A percentile compares a stretch with the other conserved stretches of the same genome.
phyloP scores from a whole-genome alignment of 2,329 filamentous ascomycete genomes.

The Boeremia lycopersici region DNA sequence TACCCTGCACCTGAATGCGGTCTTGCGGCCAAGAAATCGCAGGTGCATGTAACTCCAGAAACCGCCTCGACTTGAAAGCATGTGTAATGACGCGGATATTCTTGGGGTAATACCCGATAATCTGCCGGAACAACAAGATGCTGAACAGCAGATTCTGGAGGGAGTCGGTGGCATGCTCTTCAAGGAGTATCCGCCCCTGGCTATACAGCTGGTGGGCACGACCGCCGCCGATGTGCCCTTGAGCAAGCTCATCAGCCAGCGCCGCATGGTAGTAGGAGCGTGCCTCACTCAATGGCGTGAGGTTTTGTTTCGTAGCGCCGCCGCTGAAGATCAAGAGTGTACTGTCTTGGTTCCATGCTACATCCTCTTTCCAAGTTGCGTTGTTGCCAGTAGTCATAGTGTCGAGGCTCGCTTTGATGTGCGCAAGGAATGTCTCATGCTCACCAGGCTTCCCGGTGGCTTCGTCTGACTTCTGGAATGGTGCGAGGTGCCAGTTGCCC shows the following conservation, averaged over 20 bases:
- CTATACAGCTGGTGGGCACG: slow-evolving; percentile 39
- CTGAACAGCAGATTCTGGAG: slow-evolving; percentile 85
- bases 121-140: slow-evolving; percentile 60
- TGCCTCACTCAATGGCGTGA: slow-evolving; percentile 43
- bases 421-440: slow-evolving; percentile 77
- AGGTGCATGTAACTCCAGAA: slow-evolving; percentile 49
- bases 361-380: slow-evolving; percentile 38
- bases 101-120: slow-evolving; percentile 49
- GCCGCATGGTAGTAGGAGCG: slow-evolving; percentile 46
- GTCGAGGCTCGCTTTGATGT: slow-evolving; percentile 69
- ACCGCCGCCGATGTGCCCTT: slow-evolving; percentile 33
- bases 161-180: slow-evolving; percentile 79
- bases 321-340: slow-evolving; percentile 73
- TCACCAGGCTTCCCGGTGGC: slow-evolving; percentile 63
- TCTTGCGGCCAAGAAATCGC: slow-evolving; percentile 53
- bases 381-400: slow-evolving; percentile 55
- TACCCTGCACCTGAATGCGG: slow-evolving; percentile 50
- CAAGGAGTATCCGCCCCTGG: slow-evolving; percentile 59
- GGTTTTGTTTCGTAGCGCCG: slow-evolving; percentile 52
- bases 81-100: slow-evolving; percentile 54
- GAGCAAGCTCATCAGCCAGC: slow-evolving; percentile 30
- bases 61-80: slow-evolving; percentile 54
- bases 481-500: slow-evolving; percentile 68
- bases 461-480: slow-evolving; percentile 65
- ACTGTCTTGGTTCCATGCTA: slow-evolving; percentile 23